phyloP scores from a whole-genome alignment of 2,329 filamentous ascomycete genomes.

The Diaporthe velutina region DNA sequence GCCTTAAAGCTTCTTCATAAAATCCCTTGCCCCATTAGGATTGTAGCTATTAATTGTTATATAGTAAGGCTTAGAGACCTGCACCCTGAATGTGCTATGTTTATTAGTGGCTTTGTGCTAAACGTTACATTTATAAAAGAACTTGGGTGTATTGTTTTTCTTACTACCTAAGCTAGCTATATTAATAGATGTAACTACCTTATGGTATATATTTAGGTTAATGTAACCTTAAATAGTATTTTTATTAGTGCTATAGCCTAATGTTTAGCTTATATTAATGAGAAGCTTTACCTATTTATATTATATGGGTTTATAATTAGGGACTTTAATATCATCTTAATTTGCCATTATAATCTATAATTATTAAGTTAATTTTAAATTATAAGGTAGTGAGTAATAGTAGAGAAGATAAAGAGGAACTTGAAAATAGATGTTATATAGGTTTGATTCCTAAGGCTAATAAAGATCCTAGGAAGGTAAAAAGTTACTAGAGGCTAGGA shows the following conservation, averaged over 20 bases:
- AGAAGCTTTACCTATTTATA: background rate
- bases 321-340: background rate
- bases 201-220: background rate
- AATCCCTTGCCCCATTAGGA: background rate
- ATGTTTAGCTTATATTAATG: too few species aligned
- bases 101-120: background rate
- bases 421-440: background rate
- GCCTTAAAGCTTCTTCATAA: background rate
- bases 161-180: background rate
- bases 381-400: background rate
- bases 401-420: background rate
- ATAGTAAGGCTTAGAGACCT: background rate
- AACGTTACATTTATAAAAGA: background rate
- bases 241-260: background rate
- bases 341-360: background rate
- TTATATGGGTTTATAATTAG: background rate
- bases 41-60: background rate
- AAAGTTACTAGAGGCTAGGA: background rate
- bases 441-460: background rate
- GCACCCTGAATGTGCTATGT: rapidly evolving
- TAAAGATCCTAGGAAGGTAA: background rate
- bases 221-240: background rate
- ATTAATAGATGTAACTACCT: background rate
- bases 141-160: too few species aligned
- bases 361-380: background rate